Base-by-base conservation (phyloP, 305 asterid genomes). In the Fraxinus angustifolia region DNA sequence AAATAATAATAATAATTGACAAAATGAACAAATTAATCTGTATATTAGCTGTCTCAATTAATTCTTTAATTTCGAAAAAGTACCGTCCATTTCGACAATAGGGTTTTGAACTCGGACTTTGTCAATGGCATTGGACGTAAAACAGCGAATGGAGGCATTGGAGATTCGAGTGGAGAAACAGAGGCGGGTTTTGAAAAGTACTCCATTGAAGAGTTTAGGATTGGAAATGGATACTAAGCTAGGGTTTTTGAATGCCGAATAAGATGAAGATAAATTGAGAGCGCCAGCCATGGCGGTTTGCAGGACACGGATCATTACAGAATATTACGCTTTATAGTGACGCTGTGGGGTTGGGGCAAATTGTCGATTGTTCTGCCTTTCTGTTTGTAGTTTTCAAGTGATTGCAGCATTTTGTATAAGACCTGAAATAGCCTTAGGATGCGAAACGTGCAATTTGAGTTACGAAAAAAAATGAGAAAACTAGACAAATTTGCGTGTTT, bases 81-180 rank as follows among this genome's bases (percentile, higher is more conserved):
- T 80, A 94, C 98, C 98, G 80, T 94, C 98, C 98, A 94, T 94
- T 85, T 94, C 98, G 26, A 93, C 98, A n/a, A 94, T 82, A 14
- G 98, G 97, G 50, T 92, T 93, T 85, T 90, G 90, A 53, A 94
- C 97, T 78, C 80, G 90, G 79, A 94, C 82, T 88, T 89, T 93
- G 67, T 88, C 92, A 73, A 77, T 76, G 67, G 90, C 83, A 65
- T 82, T 79, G 30, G 85, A 77, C 68, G 93, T 88, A 85, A 87
- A 93, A 85, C 96, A 92, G 30, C 97, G 97, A 81, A 89, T 1
- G 48, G 91, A 89, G 62, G 87, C 89, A 78, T 79, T 81, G 36
- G 81, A 83, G 45, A 85, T 80, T 79, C 89, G 85, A 31, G 80
- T 71, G 67, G 86, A 78, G 62, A 79, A 84, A 71, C 87, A 82